A percentile compares a stretch with the other conserved stretches of the same genome.
phyloP scores from a whole-genome alignment of 352 stramenopile species.

The Phytophthora ohioensis region DNA sequence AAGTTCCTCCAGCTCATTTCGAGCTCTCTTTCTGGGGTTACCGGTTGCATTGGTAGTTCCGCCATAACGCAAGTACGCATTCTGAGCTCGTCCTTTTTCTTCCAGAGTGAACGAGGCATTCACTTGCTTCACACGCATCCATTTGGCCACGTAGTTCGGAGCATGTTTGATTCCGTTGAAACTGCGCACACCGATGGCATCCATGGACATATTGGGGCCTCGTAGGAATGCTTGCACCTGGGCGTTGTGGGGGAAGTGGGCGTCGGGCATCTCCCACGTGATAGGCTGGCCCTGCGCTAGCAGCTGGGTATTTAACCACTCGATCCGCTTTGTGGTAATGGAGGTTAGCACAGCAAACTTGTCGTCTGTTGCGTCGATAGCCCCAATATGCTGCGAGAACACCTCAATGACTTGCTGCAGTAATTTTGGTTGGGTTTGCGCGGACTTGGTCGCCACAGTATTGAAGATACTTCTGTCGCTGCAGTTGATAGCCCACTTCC shows the following conservation, averaged over 20 bases:
- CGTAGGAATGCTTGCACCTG: conserved; percentile 26
- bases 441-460: conserved; percentile 12
- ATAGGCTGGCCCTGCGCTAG: conserved; percentile 1
- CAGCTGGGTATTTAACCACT: conserved; percentile 18
- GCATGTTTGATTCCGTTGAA: conserved; percentile 1
- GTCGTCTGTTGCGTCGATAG: conserved; percentile 1
- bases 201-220: conserved; percentile 9
- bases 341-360: background rate
- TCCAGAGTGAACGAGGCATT: conserved; percentile 6
- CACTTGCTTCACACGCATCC: conserved; percentile 5
- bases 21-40: background rate
- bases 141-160: conserved; percentile 1
- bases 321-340: conserved; percentile 5
- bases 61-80: conserved; percentile 1
- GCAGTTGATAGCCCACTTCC: conserved; percentile 4
- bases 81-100: background rate
- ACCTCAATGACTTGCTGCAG: conserved; percentile 4
- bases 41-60: too few species aligned
- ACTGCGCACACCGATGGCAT: background rate
- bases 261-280: conserved; percentile 27
- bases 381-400: conserved; percentile 1
- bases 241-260: conserved; percentile 12
- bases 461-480: conserved; percentile 7
- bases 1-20: background rate
- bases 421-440: conserved; percentile 9